These are phyloP conservation scores for Arachis hypogaea DNA, from an alignment of 306 rosid species.

Conservation along the genomic window DNA sequence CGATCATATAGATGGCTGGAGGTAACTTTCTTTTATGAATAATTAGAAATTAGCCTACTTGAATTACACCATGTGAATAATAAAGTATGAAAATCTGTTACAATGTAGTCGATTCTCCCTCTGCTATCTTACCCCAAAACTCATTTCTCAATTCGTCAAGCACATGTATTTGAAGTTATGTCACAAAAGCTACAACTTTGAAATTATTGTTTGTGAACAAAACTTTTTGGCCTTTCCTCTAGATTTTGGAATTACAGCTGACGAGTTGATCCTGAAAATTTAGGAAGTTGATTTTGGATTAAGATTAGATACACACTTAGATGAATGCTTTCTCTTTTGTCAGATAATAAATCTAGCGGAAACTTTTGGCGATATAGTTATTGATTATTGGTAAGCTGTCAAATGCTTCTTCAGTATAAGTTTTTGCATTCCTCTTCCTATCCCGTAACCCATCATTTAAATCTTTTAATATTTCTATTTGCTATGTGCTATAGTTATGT, in stretches of 20 bases:
- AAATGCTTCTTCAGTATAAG: slow-evolving; percentile 32
- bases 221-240: slow-evolving; percentile 10
- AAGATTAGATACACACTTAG: slow-evolving; percentile 20
- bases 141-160: slow-evolving; percentile 23
- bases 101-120: slow-evolving; percentile 16
- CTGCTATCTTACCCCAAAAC: not conserved
- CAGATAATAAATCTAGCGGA: slow-evolving; percentile 96
- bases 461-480: slow-evolving; percentile 20
- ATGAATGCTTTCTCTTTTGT: slow-evolving; percentile 30
- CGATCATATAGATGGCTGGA: slow-evolving; percentile 93
- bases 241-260: slow-evolving; percentile 25
- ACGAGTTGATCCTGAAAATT: slow-evolving; percentile 26
- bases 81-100: slow-evolving; percentile 10
- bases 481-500: slow-evolving; percentile 62
- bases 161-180: slow-evolving; percentile 31
- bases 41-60: slow-evolving; percentile 16
- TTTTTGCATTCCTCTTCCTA: slow-evolving; percentile 20
- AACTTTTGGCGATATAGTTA: slow-evolving; percentile 95
- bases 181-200: slow-evolving; percentile 18
- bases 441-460: slow-evolving; percentile 5
- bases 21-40: slow-evolving; percentile 54
- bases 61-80: not conserved
- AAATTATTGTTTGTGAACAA: slow-evolving; percentile 34
- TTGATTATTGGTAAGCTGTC: slow-evolving; percentile 89
- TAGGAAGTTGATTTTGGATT: slow-evolving; percentile 13